Conservation (phyloP, 1,284 basidiomycete genomes). For the Cystobasidium sp. region DNA sequence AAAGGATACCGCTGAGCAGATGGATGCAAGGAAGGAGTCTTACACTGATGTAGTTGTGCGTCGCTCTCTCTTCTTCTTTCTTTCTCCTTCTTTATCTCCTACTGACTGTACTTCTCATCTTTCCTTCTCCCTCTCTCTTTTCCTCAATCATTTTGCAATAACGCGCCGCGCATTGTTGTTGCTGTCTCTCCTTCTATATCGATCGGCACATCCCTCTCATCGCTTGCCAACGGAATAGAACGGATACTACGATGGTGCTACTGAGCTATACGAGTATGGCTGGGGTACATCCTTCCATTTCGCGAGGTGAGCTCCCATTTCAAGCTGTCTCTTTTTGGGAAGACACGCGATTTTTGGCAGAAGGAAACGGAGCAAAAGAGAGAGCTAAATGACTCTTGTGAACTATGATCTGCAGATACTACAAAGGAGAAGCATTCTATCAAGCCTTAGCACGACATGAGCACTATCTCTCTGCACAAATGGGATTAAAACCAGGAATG, state of each 20-base stretch:
- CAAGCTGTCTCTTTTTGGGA: not conserved
- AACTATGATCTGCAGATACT: no score
- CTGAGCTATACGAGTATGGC: conserved; percentile 95
- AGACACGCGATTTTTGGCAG: not conserved
- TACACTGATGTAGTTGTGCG: conserved; percentile 75
- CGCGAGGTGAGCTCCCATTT: conserved; percentile 71
- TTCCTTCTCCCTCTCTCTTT: not conserved
- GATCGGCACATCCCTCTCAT: not conserved
- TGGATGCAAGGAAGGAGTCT: conserved; percentile 71
- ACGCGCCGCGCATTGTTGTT: conserved; percentile 1
- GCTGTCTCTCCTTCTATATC: not conserved
- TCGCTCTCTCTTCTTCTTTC: conserved; percentile 19
- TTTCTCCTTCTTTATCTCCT: not conserved
- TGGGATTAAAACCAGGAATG: conserved; percentile 84
- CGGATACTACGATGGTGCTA: conserved; percentile 83
- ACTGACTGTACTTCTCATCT: not conserved
- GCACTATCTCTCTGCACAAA: conserved; percentile 90
- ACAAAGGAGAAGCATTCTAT: conserved; percentile 88
- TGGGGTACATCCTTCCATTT: conserved; percentile 86
- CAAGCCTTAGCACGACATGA: conserved; percentile 89
- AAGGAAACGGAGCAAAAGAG: not conserved
- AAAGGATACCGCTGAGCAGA: conserved; percentile 72
- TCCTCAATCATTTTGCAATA: not conserved
- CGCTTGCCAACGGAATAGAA: not conserved
- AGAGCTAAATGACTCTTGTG: no score